Percentiles rank a stretch among this genome's conserved stretches.
phyloP scores from a whole-genome alignment of 2,329 filamentous ascomycete species.

The Botrytis paeoniae region DNA sequence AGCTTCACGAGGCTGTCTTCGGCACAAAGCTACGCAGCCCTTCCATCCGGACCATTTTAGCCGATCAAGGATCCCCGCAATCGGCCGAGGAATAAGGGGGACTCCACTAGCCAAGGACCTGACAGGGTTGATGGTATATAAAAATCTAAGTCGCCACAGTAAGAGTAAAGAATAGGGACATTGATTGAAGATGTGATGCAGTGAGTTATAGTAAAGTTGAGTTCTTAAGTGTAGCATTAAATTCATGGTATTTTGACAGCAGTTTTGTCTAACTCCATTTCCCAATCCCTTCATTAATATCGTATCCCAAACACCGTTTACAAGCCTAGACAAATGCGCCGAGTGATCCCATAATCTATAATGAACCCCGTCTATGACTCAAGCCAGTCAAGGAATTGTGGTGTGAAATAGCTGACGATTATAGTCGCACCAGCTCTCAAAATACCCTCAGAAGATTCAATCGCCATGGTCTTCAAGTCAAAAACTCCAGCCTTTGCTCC shows the following conservation, averaged over 20 bases:
- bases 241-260: slow-evolving; percentile 11
- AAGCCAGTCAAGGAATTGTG: slow-evolving; percentile 70
- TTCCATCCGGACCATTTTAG: not conserved
- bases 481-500: slow-evolving; percentile 95
- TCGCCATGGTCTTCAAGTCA: slow-evolving; percentile 89
- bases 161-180: not conserved
- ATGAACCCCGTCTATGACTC: slow-evolving; percentile 43
- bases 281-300: slow-evolving; percentile 11
- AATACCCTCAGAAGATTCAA: slow-evolving; percentile 92
- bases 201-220: not conserved
- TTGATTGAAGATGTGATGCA: not conserved
- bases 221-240: not conserved
- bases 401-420: slow-evolving; percentile 90
- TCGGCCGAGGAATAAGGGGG: not conserved
- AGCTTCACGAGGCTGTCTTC: slow-evolving; percentile 12
- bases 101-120: not conserved
- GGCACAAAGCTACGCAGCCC: slow-evolving; percentile 1
- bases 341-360: not conserved
- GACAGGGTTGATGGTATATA: not conserved
- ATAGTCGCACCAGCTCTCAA: slow-evolving; percentile 90
- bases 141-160: not conserved
- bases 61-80: slow-evolving; percentile 12
- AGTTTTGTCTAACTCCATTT: slow-evolving; percentile 19
- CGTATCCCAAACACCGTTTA: slow-evolving; percentile 13
- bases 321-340: not conserved